Conservation (phyloP, 208 protist species). For the Trypanosoma avium region DNA sequence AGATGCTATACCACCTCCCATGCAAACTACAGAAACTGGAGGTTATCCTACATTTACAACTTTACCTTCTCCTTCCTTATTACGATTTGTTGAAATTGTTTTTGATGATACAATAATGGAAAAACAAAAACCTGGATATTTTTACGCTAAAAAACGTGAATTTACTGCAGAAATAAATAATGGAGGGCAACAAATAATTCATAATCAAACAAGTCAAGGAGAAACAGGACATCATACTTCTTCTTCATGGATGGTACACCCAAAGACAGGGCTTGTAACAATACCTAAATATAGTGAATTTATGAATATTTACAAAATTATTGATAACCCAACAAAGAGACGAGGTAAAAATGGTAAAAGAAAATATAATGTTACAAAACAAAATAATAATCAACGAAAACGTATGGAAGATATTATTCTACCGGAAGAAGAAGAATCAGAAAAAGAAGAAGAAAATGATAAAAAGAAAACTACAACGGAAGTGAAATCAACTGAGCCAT, state of each 20-base stretch:
- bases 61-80: conserved; percentile 7
- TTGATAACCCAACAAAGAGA: neutral
- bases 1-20: neutral
- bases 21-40: neutral
- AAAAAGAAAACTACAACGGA: neutral
- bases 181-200: neutral
- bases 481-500: neutral
- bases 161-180: conserved; percentile 23
- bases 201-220: neutral
- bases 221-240: neutral
- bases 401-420: conserved; percentile 1
- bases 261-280: conserved; percentile 60
- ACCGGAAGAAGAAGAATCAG: conserved; percentile 6
- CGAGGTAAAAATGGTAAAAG: neutral
- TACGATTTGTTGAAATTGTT: conserved; percentile 43
- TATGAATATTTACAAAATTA: conserved; percentile 84
- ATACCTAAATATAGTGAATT: conserved; percentile 83
- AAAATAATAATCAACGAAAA: conserved; percentile 9
- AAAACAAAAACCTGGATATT: conserved; percentile 59
- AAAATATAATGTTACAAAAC: neutral
- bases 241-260: conserved; percentile 21
- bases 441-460: neutral
- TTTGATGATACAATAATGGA: conserved; percentile 59
- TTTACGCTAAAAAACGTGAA: conserved; percentile 51
- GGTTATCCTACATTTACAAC: neutral